Conservation (phyloP, 1,139 yeast species). For the Trichomonascaceae sp. region DNA sequence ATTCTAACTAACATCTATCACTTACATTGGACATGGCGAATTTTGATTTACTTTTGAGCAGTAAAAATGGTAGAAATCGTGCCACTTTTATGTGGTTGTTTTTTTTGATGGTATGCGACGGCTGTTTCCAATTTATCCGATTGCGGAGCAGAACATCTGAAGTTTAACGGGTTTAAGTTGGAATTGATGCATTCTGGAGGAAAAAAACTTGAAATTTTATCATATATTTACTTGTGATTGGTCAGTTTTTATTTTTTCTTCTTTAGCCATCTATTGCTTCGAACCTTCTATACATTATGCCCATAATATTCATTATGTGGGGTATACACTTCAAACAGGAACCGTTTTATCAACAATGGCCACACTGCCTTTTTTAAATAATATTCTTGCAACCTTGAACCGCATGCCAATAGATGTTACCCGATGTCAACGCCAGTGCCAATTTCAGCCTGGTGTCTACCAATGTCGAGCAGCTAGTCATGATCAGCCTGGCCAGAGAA, state of each 20-base stretch:
- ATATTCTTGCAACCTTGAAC: not conserved
- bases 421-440: not conserved
- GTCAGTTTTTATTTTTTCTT: too few relatives aligned
- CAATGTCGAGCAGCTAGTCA: not conserved
- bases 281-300: not conserved
- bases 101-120: not conserved
- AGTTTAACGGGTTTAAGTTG: not conserved
- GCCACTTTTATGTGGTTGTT: not conserved
- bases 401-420: not conserved
- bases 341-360: not conserved
- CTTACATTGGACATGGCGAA: slow-evolving; percentile 2
- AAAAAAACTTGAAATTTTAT: too few relatives aligned
- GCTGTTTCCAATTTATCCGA: not conserved
- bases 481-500: not conserved
- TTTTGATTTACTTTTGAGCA: not conserved
- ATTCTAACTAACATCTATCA: not conserved
- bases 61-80: not conserved
- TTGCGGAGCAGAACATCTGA: not conserved
- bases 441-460: not conserved
- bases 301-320: not conserved
- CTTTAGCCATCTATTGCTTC: not conserved
- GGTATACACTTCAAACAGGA: not conserved
- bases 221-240: too few relatives aligned
- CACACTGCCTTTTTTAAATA: not conserved
- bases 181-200: not conserved